Evolutionary conservation across 352 stramenopile species (phyloP).

Genomic region (Globisporangium nunn): DNA sequence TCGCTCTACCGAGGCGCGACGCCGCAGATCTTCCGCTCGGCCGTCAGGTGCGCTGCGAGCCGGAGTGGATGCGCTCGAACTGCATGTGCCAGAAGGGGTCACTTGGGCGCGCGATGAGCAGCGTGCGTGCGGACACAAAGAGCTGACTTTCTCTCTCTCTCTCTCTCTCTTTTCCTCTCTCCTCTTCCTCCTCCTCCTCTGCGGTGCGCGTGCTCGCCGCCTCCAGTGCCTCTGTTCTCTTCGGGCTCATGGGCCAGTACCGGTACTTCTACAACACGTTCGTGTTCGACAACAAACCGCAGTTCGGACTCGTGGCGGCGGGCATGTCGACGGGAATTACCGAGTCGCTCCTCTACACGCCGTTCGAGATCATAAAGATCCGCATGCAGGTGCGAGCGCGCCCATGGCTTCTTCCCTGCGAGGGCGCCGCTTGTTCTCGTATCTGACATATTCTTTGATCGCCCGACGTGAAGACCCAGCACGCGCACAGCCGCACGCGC

Average conservation of each 20-base stretch:
- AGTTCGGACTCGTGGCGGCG: conserved; percentile 41
- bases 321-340: conserved; percentile 56
- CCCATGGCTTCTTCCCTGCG: not conserved
- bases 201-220: not conserved
- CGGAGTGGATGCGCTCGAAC: too few species aligned
- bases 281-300: conserved; percentile 43
- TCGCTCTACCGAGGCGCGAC: conserved; percentile 63
- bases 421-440: not conserved
- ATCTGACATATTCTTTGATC: not conserved
- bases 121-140: not conserved
- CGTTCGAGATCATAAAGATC: conserved; percentile 73
- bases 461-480: conserved; percentile 30
- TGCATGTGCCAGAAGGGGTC: too few species aligned
- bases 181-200: too few species aligned
- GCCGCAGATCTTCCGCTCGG: conserved; percentile 63
- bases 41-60: conserved; percentile 31
- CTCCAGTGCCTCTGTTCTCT: conserved; percentile 50
- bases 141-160: not conserved
- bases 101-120: not conserved
- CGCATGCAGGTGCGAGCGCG: conserved; percentile 36
- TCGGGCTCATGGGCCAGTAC: conserved; percentile 72
- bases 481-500: conserved; percentile 37
- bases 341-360: conserved; percentile 58
- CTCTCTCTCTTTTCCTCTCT: not conserved
- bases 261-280: conserved; percentile 62